Conservation (phyloP, 2,329 filamentous ascomycete species). For the Alternaria longipes region DNA sequence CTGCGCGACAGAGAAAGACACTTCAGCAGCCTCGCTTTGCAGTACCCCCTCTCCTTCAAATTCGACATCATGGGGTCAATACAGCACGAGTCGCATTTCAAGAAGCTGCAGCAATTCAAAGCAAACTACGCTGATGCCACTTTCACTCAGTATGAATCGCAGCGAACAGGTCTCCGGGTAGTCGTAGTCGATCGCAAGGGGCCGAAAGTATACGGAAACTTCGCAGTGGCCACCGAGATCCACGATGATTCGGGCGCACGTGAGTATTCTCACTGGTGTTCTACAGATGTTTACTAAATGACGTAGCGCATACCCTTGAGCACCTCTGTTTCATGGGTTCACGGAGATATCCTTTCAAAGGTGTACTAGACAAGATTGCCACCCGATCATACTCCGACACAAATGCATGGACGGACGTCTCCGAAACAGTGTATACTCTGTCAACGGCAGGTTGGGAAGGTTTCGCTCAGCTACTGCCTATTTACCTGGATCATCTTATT, state of each 20-base stretch:
- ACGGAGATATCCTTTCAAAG: conserved; percentile 92
- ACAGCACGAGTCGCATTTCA: conserved; percentile 69
- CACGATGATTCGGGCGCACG: conserved; percentile 94
- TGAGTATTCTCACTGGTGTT: conserved; percentile 25
- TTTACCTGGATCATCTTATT: conserved; percentile 94
- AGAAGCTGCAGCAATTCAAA: conserved; percentile 83
- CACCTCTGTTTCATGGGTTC: conserved; percentile 74
- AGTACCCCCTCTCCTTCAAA: conserved; percentile 1
- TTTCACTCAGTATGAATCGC: conserved; percentile 95
- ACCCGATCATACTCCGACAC: conserved; percentile 92
- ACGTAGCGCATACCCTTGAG: conserved; percentile 60
- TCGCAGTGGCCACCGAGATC: conserved; percentile 95
- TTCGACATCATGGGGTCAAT: conserved; percentile 42
- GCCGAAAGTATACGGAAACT: conserved; percentile 90
- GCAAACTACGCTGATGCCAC: conserved; percentile 88
- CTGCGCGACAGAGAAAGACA: conserved; percentile 10
- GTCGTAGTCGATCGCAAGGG: conserved; percentile 91
- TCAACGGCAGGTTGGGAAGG: conserved; percentile 97
- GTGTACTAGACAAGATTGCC: conserved; percentile 91
- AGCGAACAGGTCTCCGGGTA: conserved; percentile 92
- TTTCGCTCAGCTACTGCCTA: conserved; percentile 90
- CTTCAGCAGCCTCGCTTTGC: background rate
- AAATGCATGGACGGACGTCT: conserved; percentile 96
- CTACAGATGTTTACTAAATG: conserved; percentile 12
- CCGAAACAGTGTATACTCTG: conserved; percentile 95